Percentiles rank a stretch among this genome's conserved stretches.
Conservation (phyloP, 179 eudicot genomes). For the Silene noctiflora region DNA sequence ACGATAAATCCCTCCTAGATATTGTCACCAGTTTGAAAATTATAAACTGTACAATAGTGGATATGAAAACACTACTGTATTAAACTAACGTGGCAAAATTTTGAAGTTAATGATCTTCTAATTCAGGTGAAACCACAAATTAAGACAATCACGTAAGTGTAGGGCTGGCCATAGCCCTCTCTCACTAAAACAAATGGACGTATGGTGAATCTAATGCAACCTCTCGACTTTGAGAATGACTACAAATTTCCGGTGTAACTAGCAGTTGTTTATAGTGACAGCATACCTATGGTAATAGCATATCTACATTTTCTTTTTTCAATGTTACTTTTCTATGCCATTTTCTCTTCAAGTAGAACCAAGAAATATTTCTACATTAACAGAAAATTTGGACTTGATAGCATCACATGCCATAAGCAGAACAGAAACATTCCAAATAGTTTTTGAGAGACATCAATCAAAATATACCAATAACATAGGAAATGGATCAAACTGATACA, state of each 20-base stretch:
- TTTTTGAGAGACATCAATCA: not conserved
- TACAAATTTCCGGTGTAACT: not conserved
- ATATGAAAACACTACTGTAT: not conserved
- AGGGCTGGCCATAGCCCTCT: not conserved
- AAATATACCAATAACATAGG: not conserved
- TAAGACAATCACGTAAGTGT: not conserved
- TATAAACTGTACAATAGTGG: not conserved
- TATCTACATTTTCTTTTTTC: not conserved
- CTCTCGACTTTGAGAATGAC: not conserved
- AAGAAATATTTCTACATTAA: constrained; percentile 9
- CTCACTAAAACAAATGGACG: not conserved
- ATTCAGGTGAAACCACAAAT: not conserved
- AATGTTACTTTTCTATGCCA: not conserved
- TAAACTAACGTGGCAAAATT: not conserved
- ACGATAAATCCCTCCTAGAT: not conserved
- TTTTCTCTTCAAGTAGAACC: not conserved
- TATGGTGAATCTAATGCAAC: not conserved
- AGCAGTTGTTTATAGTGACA: not conserved
- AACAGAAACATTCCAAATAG: not conserved
- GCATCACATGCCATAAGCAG: not conserved
- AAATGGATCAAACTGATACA: not conserved
- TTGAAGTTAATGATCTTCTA: not conserved
- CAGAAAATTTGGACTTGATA: not conserved
- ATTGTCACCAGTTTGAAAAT: not conserved
- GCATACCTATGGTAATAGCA: no score